Evolutionary conservation across 805 yeast species (phyloP).

Genomic region (Grigorovia jiainica): DNA sequence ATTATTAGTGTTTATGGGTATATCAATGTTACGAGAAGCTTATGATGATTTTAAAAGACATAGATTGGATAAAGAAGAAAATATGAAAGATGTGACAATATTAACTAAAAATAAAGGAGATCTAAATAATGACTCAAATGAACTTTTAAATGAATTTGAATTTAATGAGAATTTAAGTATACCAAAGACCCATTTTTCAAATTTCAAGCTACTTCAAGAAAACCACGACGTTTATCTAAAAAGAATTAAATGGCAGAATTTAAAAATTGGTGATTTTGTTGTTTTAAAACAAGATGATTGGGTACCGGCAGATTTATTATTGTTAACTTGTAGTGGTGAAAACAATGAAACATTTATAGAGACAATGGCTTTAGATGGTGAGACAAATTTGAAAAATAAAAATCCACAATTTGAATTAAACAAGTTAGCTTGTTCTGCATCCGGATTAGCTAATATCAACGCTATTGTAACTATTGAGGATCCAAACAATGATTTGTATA

Average conservation of each 20-base stretch:
- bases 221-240: constrained; percentile 16
- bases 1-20: constrained; percentile 70
- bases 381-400: constrained; percentile 78
- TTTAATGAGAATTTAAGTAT: background rate
- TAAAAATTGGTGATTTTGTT: constrained; percentile 83
- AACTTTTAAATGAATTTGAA: background rate
- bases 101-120: constrained; percentile 14
- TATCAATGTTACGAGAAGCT: constrained; percentile 88
- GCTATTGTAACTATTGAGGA: constrained; percentile 69
- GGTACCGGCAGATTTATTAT: constrained; percentile 84
- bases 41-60: constrained; percentile 89
- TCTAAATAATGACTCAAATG: background rate
- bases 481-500: constrained; percentile 85
- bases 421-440: constrained; percentile 39
- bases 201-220: constrained; percentile 13
- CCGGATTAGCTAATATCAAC: constrained; percentile 39
- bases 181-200: constrained; percentile 14
- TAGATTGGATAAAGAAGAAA: constrained; percentile 75
- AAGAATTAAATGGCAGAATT: constrained; percentile 54
- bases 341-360: constrained; percentile 70
- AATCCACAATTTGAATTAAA: constrained; percentile 58
- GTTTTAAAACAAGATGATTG: constrained; percentile 71
- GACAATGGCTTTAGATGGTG: constrained; percentile 97
- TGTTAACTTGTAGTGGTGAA: constrained; percentile 54
- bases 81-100: constrained; percentile 43